phyloP scores from a whole-genome alignment of 1,139 yeast genomes.

The Kodamaea derodonti region DNA sequence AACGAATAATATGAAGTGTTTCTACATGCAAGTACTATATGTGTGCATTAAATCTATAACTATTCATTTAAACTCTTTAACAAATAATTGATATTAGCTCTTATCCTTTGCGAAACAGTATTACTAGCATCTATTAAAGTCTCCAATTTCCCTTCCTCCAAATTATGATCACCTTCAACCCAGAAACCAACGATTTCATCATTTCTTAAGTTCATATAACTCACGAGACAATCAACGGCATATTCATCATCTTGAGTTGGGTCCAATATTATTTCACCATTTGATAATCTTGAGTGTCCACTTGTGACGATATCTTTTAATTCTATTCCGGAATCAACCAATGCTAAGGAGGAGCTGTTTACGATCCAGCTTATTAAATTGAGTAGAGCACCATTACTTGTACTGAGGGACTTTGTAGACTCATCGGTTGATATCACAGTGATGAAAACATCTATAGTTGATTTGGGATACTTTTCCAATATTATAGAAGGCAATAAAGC shows the following conservation, averaged over 20 bases:
- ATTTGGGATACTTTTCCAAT: constrained; percentile 78
- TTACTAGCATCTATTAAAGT: constrained; percentile 39
- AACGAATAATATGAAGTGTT: no score
- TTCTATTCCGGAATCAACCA: constrained; percentile 82
- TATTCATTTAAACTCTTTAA: constrained; percentile 9
- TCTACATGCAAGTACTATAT: no score
- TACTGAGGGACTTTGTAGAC: constrained; percentile 13
- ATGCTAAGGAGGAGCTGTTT: constrained; percentile 66
- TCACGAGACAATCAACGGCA: constrained; percentile 39
- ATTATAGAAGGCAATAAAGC: constrained; percentile 60
- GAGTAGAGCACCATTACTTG: constrained; percentile 32
- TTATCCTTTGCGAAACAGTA: constrained; percentile 37
- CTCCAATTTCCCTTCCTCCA: constrained; percentile 26
- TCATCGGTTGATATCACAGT: constrained; percentile 52
- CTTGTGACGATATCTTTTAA: constrained; percentile 73
- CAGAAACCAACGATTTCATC: constrained; percentile 56
- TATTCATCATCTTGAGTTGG: constrained; percentile 14
- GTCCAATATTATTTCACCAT: constrained; percentile 17
- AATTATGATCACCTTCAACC: constrained; percentile 39
- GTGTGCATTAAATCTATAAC: no score
- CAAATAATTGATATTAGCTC: constrained; percentile 42
- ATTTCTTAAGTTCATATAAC: constrained; percentile 51
- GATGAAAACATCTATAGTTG: constrained; percentile 78
- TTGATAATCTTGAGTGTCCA: constrained; percentile 43
- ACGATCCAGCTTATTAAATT: constrained; percentile 44